These are phyloP conservation scores for Glomus cerebriforme DNA, from an alignment of 192 early-diverging fungal genomes.

Conservation along the genomic window DNA sequence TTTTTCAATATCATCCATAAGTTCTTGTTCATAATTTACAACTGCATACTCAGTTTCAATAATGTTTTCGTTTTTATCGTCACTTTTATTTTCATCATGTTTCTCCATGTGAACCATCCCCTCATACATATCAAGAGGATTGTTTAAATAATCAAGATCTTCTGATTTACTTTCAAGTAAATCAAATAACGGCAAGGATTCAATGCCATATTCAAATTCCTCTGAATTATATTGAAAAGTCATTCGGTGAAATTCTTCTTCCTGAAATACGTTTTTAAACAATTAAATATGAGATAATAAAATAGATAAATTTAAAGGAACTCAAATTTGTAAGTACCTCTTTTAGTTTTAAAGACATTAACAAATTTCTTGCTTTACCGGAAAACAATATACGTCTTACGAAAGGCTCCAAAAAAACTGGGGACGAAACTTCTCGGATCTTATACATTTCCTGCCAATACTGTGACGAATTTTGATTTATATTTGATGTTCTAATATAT, in stretches of 20 bases:
- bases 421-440: slow-evolving; percentile 11
- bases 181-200: slow-evolving; percentile 8
- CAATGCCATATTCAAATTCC: background rate
- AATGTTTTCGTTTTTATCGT: too few species aligned
- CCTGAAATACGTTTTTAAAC: background rate
- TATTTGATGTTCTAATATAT: background rate
- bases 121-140: background rate
- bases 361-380: slow-evolving; percentile 37
- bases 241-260: background rate
- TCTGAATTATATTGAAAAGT: slow-evolving; percentile 14
- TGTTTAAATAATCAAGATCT: background rate
- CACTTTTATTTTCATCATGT: too few species aligned
- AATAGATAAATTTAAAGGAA: background rate
- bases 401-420: slow-evolving; percentile 29
- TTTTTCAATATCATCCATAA: too few species aligned
- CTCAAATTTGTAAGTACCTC: slow-evolving; percentile 17
- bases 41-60: too few species aligned
- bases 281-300: background rate
- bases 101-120: too few species aligned
- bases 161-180: background rate
- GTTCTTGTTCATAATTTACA: too few species aligned
- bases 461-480: slow-evolving; percentile 5
- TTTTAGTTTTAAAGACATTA: slow-evolving; percentile 14
- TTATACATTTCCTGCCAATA: slow-evolving; percentile 40
- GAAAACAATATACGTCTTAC: slow-evolving; percentile 29